These are phyloP conservation scores for Omphalotus olearius DNA, from an alignment of 1,284 basidiomycete species.

Conservation along the genomic window DNA sequence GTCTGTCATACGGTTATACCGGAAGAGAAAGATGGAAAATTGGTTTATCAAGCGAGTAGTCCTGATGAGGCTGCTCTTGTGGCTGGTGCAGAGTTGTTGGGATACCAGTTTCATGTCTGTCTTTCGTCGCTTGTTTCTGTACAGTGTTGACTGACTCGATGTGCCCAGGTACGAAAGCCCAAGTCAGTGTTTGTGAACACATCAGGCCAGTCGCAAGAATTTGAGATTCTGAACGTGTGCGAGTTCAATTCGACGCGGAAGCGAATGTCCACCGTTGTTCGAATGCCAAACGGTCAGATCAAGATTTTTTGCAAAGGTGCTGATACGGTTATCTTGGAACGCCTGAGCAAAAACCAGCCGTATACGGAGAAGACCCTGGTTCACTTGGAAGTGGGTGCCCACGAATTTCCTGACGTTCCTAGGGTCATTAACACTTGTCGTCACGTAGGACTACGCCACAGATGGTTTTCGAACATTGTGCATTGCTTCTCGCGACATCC, in stretches of 20 bases:
- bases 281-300: slow-evolving; percentile 86
- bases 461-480: slow-evolving; percentile 97
- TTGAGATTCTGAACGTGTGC: slow-evolving; percentile 93
- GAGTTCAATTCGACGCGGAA: slow-evolving; percentile 99
- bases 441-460: slow-evolving; percentile 85
- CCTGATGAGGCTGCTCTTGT: slow-evolving; percentile 98
- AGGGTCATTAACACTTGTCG: too few relatives aligned
- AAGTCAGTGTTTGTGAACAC: slow-evolving; percentile 91
- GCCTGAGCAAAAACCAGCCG: slow-evolving; percentile 77
- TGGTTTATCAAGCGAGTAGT: slow-evolving; percentile 93
- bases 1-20: slow-evolving; percentile 99
- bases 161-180: slow-evolving; percentile 85
- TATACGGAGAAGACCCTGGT: slow-evolving; percentile 84
- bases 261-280: slow-evolving; percentile 94
- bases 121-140: not conserved
- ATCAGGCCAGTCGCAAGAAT: slow-evolving; percentile 72
- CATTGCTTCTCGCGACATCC: slow-evolving; percentile 88
- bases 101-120: slow-evolving; percentile 90
- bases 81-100: slow-evolving; percentile 87
- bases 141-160: slow-evolving; percentile 2
- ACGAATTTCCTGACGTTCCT: too few relatives aligned
- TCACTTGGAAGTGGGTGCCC: slow-evolving; percentile 77
- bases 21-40: slow-evolving; percentile 84
- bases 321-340: slow-evolving; percentile 94
- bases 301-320: slow-evolving; percentile 97